phyloP scores from a whole-genome alignment of 441 rosid species.

The Kokia cookei region DNA sequence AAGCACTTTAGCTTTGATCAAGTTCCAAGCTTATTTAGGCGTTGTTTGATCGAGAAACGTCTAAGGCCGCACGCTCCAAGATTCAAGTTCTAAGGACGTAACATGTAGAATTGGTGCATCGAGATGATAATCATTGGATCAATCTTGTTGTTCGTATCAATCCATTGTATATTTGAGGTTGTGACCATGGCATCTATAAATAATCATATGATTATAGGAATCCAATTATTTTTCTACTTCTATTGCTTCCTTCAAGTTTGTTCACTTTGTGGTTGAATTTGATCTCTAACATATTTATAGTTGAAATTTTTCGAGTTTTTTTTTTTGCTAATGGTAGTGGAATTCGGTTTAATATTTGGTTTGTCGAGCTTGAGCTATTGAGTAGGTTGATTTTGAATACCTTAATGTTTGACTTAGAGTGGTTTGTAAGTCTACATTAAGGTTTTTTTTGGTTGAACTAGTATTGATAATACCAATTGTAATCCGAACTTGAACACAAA shows the following conservation, averaged over 20 bases:
- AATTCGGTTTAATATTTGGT: not conserved
- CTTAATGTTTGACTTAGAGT: too few species aligned
- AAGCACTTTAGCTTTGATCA: too few species aligned
- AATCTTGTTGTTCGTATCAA: not conserved
- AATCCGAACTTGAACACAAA: too few species aligned
- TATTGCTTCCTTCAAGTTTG: not conserved
- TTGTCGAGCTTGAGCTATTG: too few species aligned
- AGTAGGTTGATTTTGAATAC: too few species aligned
- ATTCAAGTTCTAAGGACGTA: too few species aligned
- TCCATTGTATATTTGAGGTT: not conserved
- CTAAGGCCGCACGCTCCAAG: too few species aligned
- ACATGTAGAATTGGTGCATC: constrained; percentile 16
- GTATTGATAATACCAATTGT: too few species aligned
- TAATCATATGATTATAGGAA: not conserved
- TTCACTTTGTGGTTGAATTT: not conserved
- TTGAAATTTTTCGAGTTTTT: not conserved
- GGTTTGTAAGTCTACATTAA: too few species aligned
- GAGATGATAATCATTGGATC: constrained; percentile 20
- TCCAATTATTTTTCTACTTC: not conserved
- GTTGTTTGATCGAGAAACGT: too few species aligned
- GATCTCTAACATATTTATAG: not conserved
- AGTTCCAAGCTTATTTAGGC: too few species aligned
- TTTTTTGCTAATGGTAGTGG: not conserved
- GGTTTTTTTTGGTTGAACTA: too few species aligned
- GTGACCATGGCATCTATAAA: not conserved